A percentile compares a stretch with the other conserved stretches of the same genome.
phyloP scores from a whole-genome alignment of 495 filamentous ascomycete species.

The Jackrogersella multiformis region DNA sequence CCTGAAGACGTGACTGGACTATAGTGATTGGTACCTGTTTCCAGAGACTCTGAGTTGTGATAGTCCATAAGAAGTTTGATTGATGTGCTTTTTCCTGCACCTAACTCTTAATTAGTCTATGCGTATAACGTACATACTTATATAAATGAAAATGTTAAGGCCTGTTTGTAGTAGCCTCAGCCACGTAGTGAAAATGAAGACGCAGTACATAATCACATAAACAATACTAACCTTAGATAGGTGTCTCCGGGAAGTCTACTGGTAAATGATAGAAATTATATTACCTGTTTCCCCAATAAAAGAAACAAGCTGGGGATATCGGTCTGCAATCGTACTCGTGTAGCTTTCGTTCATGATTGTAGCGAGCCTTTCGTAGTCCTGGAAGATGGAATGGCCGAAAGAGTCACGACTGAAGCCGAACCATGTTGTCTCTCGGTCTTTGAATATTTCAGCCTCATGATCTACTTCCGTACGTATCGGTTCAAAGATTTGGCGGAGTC shows the following conservation, averaged over 20 bases:
- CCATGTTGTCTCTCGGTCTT: slow-evolving; percentile 3
- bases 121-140: too few species aligned
- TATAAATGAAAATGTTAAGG: background rate
- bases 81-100: background rate
- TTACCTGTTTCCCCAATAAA: slow-evolving; percentile 11
- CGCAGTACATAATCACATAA: background rate
- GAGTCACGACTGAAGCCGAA: slow-evolving; percentile 1
- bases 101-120: background rate
- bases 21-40: too few species aligned
- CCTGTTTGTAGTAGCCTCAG: background rate
- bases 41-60: background rate
- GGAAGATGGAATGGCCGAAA: background rate
- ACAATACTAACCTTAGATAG: background rate
- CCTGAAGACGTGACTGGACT: slow-evolving; percentile 1
- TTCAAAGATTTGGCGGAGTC: background rate
- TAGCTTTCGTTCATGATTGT: slow-evolving; percentile 1
- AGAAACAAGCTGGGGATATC: slow-evolving; percentile 1
- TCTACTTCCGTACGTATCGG: background rate
- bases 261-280: background rate
- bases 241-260: background rate
- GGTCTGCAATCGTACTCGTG: background rate
- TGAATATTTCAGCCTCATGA: background rate
- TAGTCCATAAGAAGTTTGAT: background rate
- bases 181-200: background rate
- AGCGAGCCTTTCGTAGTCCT: slow-evolving; percentile 2